Conservation (phyloP, 331 rosid genomes). For the Malus hybrid region DNA sequence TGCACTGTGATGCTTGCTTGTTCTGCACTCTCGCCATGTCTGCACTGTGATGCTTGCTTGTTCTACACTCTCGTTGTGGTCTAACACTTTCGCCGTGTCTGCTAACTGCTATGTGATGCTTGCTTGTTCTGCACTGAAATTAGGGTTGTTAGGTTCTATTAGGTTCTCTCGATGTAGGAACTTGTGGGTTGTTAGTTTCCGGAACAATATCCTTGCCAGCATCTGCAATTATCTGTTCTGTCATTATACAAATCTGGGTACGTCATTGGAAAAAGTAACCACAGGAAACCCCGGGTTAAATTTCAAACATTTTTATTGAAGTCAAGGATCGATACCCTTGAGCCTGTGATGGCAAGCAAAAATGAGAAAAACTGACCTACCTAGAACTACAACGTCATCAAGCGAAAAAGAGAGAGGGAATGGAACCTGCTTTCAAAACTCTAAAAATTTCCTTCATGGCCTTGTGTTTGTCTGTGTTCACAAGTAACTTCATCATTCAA, state of each 20-base stretch:
- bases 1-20: no score
- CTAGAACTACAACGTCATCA: background rate
- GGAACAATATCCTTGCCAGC: slow-evolving; percentile 89
- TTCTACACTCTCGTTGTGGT: no score
- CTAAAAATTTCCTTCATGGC: slow-evolving; percentile 65
- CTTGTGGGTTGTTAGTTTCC: slow-evolving; percentile 17
- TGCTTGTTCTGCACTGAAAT: no score
- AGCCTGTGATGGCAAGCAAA: slow-evolving; percentile 42
- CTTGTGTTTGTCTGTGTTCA: slow-evolving; percentile 48
- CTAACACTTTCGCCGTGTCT: no score
- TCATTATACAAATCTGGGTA: slow-evolving; percentile 62
- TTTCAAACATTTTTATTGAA: slow-evolving; percentile 82
- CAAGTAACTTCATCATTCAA: background rate
- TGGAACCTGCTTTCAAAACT: slow-evolving; percentile 61
- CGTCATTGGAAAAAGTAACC: slow-evolving; percentile 78
- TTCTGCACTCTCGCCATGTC: no score
- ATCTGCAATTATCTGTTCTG: slow-evolving; percentile 59
- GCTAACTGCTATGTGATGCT: no score
- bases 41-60: no score
- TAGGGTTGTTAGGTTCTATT: no score
- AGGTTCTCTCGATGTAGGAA: no score
- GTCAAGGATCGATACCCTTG: slow-evolving; percentile 69
- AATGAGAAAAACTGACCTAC: background rate
- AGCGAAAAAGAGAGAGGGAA: slow-evolving; percentile 1
- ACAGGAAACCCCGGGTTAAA: slow-evolving; percentile 71